Base-by-base conservation (phyloP, 305 asterid genomes). In the Fraxinus dipetala region DNA sequence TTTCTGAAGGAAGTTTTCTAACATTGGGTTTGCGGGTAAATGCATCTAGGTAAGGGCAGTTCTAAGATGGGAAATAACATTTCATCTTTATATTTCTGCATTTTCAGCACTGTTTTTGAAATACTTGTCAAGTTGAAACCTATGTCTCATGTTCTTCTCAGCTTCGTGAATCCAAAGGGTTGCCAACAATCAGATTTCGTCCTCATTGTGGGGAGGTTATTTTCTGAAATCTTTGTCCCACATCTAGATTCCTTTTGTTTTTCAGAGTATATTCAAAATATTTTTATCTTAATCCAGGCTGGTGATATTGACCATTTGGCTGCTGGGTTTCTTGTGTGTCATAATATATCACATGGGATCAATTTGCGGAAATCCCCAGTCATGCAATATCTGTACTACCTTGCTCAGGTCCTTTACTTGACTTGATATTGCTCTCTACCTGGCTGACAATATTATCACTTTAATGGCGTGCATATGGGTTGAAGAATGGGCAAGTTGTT, bases 141-240 rank as follows among this genome's bases (percentile, higher is more conserved):
- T 63, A 1, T 43, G 22, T 43, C 61, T 43, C 48, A n/a, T 22
- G 79, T 51, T 82, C 77, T 69, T 76, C 80, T 87, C 93, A 95
- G 98, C 98, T 95, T 72, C 98, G 98, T 6, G 98, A 95, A 89
- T 92, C 92, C 72, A 95, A 93, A 85, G 97, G 98, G 81, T 84
- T 93, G 81, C 95, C 89, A 76, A 93, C 98, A 81, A 93, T 95
- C 79, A 91, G 97, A 89, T 90, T 95, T 59, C 94, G 97, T 72
- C 99, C 98, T 83, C 99, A 95, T 85, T 95, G 98, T 80, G 99
- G 99, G 78, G 99, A 95, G 99, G 99, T 95, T 81, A 85, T 88
- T 79, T 82, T 87, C 87, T 83, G 81, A 77, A 75, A 59, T 78
- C 40, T 77, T 80, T 75, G 72, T 82, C 81, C 81, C 80, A 48